These are phyloP conservation scores for Dothistroma septosporum DNA, from an alignment of 2,329 filamentous ascomycete genomes.

Conservation along the genomic window DNA sequence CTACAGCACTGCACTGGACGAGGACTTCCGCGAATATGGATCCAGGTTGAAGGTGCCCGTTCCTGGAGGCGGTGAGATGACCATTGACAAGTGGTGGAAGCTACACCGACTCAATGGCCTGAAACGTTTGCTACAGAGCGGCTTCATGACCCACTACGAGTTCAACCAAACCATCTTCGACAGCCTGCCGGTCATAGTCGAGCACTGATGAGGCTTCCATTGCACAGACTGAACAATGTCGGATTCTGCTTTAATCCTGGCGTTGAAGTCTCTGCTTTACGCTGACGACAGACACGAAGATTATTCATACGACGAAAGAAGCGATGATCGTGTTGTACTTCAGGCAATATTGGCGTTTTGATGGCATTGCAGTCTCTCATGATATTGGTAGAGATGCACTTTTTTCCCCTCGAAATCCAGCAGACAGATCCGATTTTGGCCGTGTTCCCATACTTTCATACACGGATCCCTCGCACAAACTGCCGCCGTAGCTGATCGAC, in stretches of 20 bases:
- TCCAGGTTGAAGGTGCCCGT: slow-evolving; percentile 60
- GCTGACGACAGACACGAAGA: neutral
- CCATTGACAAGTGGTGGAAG: slow-evolving; percentile 72
- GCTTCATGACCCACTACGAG: slow-evolving; percentile 61
- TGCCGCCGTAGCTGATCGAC: neutral
- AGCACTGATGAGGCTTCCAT: slow-evolving; percentile 9
- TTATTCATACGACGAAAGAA: too few species aligned
- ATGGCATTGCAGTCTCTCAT: neutral
- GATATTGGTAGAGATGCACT: neutral
- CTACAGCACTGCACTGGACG: slow-evolving; percentile 61
- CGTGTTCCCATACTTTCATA: neutral
- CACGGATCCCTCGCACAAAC: neutral
- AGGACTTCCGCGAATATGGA: slow-evolving; percentile 58
- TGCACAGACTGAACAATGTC: neutral
- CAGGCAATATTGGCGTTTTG: neutral
- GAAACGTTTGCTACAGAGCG: slow-evolving; percentile 57
- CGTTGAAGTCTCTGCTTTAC: neutral
- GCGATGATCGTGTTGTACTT: too few species aligned
- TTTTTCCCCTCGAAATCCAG: neutral
- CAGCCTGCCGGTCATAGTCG: slow-evolving; percentile 47
- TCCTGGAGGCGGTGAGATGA: slow-evolving; percentile 53
- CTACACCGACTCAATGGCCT: slow-evolving; percentile 59
- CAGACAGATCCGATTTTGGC: neutral
- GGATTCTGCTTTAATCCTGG: neutral
- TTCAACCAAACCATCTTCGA: slow-evolving; percentile 59